These are phyloP conservation scores for Piedraia hortae DNA, from an alignment of 2,329 filamentous ascomycete species.

Conservation along the genomic window DNA sequence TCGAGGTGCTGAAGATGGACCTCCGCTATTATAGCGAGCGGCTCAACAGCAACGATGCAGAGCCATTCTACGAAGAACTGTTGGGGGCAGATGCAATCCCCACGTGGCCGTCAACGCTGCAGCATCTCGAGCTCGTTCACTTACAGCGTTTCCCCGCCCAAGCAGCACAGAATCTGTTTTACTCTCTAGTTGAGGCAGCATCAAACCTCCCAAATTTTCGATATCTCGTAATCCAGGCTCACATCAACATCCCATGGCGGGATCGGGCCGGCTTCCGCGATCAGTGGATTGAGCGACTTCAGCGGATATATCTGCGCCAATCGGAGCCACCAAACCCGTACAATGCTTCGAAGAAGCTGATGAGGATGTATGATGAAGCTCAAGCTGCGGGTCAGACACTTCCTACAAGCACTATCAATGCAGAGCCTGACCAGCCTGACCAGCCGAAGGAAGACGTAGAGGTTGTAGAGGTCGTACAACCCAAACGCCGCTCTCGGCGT, in stretches of 20 bases:
- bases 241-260: slow-evolving; percentile 55
- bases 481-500: slow-evolving; percentile 9
- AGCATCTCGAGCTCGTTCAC: slow-evolving; percentile 45
- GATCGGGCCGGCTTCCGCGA: slow-evolving; percentile 54
- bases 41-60: slow-evolving; percentile 37
- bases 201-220: slow-evolving; percentile 37
- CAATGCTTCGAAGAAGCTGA: slow-evolving; percentile 18
- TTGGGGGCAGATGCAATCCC: slow-evolving; percentile 37
- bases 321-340: slow-evolving; percentile 17
- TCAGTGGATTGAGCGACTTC: slow-evolving; percentile 46
- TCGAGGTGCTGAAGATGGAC: slow-evolving; percentile 49
- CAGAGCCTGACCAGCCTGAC: slow-evolving; percentile 7
- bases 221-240: slow-evolving; percentile 43
- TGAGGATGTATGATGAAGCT: slow-evolving; percentile 14
- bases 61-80: slow-evolving; percentile 45
- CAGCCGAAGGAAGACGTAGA: neutral
- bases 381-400: slow-evolving; percentile 2
- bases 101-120: slow-evolving; percentile 48
- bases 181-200: slow-evolving; percentile 48
- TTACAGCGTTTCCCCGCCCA: slow-evolving; percentile 44
- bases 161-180: slow-evolving; percentile 50
- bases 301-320: slow-evolving; percentile 33
- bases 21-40: slow-evolving; percentile 50
- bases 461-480: no score
- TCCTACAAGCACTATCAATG: slow-evolving; percentile 4